Base-by-base conservation (phyloP, 1,284 basidiomycete genomes). In the Apiotrichum veenhuisii region DNA sequence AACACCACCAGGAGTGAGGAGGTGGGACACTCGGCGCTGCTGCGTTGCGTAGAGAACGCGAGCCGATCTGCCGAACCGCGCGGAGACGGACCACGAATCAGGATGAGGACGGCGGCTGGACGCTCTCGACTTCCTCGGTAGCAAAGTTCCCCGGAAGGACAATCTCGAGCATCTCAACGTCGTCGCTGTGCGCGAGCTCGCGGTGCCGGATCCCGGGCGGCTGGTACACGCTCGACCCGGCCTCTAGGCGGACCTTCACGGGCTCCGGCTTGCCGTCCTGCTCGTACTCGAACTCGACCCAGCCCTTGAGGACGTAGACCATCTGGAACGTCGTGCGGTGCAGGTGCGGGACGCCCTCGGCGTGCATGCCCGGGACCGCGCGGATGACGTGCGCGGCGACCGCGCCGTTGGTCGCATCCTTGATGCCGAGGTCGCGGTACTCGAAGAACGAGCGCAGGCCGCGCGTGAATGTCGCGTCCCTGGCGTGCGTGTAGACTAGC, bases 201-300 rank as follows among this genome's bases (percentile, higher is more conserved):
- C 50, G 50, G 26, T 57, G 55, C 33, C 55, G 55, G 15, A 57
- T 57, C 15, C 41, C 38, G 11, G 55, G 55, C 4, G 50, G 55
- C 44, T 57, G 55, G 50, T 57, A 57, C 7, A 57, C 55, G 15
- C 38, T 43, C 14, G 23, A 27, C 1, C 55, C 55, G 26, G 38
- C 26, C 38, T 47, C 50, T 5, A 57, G 50, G 5, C 45, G 44
- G 2, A 45, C 50, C 30, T 23, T 38, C 43, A 55, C 54, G 3
- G 49, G 43, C 48, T 50, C 42, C 9, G 20, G 15, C 33, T 43
- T 15, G 9, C 33, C 45, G n/a, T 50, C 43, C 26, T 45, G 26
- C 50, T 57, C 55, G 34, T 57, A 57, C 45, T 52, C 50, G 44
- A 57, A 57, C 33, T 52, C 50, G 33, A 52, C 55, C 55, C 55